Conservation (phyloP, 2,329 filamentous ascomycete genomes). For the Microdochium paspali region DNA sequence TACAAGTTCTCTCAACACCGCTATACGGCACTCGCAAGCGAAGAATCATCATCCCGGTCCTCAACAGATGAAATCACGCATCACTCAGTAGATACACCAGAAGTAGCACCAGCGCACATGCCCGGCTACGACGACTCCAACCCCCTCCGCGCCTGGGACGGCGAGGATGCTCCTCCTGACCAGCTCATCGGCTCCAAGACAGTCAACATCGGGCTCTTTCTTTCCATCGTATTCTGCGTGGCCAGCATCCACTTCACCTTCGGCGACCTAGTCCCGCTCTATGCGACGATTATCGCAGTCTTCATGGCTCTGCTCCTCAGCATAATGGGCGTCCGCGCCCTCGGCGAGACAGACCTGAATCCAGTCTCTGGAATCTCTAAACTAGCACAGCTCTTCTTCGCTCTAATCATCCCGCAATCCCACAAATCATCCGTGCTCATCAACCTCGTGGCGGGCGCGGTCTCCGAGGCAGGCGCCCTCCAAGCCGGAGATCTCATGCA, state of each 20-base stretch:
- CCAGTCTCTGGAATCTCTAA: constrained; percentile 96
- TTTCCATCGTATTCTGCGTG: constrained; percentile 74
- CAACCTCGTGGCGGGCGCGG: constrained; percentile 86
- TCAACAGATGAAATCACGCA: constrained; percentile 5
- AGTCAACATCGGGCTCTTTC: constrained; percentile 64
- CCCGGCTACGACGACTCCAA: neutral
- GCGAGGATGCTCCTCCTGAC: constrained; percentile 73
- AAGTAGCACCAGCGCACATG: constrained; percentile 5
- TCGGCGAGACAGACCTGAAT: constrained; percentile 85
- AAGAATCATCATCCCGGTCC: constrained; percentile 12
- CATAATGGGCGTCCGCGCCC: constrained; percentile 62
- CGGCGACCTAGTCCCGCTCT: constrained; percentile 68
- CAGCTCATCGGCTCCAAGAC: constrained; percentile 68
- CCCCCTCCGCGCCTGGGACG: constrained; percentile 2
- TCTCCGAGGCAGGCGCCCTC: constrained; percentile 75
- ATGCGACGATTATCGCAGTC: constrained; percentile 69
- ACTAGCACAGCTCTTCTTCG: constrained; percentile 91
- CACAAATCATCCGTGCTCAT: constrained; percentile 85
- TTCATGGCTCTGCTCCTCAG: constrained; percentile 72
- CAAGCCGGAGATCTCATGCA: constrained; percentile 97
- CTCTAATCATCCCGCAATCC: constrained; percentile 72
- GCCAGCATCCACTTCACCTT: constrained; percentile 76
- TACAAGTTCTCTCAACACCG: neutral
- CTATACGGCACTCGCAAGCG: constrained; percentile 2
- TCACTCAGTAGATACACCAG: constrained; percentile 7